Conservation (phyloP, 306 rosid genomes). For the Acmispon strigosus region DNA sequence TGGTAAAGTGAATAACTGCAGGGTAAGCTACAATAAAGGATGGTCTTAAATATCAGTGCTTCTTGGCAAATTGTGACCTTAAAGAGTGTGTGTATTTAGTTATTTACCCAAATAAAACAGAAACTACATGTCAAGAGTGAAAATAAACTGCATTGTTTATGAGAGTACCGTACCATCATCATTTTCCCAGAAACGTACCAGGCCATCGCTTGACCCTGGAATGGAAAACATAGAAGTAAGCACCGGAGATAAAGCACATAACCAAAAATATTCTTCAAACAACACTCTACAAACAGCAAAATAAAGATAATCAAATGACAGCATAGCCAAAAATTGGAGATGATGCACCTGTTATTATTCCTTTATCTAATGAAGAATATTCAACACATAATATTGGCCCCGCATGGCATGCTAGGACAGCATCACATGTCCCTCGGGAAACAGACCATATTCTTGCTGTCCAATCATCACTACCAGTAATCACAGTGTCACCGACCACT, state of each 20-base stretch:
- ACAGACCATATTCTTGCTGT: constrained; percentile 94
- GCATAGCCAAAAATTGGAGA: constrained; percentile 4
- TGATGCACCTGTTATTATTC: constrained; percentile 73
- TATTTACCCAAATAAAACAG: background rate
- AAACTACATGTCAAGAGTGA: constrained; percentile 12
- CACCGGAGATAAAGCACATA: constrained; percentile 11
- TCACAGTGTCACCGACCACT: constrained; percentile 88
- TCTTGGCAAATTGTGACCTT: constrained; percentile 6
- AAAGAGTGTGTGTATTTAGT: background rate
- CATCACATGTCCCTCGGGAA: constrained; percentile 94
- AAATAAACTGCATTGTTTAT: background rate
- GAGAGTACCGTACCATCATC: constrained; percentile 69
- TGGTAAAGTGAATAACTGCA: constrained; percentile 12
- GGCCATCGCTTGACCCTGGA: constrained; percentile 94
- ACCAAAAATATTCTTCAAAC: background rate
- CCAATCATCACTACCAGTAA: constrained; percentile 99
- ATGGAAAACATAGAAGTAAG: constrained; percentile 24
- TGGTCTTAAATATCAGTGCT: background rate
- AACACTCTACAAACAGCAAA: constrained; percentile 8
- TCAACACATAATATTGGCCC: constrained; percentile 90
- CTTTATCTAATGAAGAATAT: constrained; percentile 84
- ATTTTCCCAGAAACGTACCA: constrained; percentile 94
- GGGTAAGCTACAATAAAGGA: background rate
- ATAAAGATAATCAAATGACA: background rate
- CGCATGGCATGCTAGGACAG: constrained; percentile 97